A percentile compares a stretch with the other conserved stretches of the same genome.
Evolutionary conservation across 768 basidiomycete genomes (phyloP).

Genomic region (Lactifluus hygrophoroides): DNA sequence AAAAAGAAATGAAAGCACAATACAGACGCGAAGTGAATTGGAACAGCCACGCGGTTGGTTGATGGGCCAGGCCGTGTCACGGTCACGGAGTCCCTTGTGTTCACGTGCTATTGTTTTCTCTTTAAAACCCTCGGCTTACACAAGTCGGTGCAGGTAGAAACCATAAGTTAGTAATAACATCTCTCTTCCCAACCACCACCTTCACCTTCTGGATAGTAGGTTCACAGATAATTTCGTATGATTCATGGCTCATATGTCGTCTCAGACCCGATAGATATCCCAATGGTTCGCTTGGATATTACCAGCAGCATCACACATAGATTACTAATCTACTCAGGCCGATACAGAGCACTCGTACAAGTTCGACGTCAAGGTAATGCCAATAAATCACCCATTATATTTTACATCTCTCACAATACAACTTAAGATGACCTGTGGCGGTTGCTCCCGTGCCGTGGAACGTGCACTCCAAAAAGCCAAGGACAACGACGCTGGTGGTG

Average conservation of each 20-base stretch:
- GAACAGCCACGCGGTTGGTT: background rate
- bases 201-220: background rate
- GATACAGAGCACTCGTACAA: constrained; percentile 45
- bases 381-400: background rate
- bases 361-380: constrained; percentile 72
- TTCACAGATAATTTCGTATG: too few species aligned
- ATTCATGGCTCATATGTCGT: background rate
- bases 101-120: background rate
- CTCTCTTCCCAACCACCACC: constrained; percentile 3
- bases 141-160: too few species aligned
- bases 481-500: background rate
- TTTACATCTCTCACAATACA: background rate
- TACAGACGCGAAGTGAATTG: background rate
- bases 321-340: constrained; percentile 5
- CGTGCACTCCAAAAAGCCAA: constrained; percentile 68
- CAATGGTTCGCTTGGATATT: constrained; percentile 3
- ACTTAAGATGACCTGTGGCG: constrained; percentile 75
- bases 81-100: background rate
- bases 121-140: too few species aligned
- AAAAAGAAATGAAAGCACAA: background rate
- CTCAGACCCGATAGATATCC: background rate
- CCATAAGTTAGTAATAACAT: too few species aligned
- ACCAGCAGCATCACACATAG: background rate
- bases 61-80: too few species aligned
- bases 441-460: constrained; percentile 77